Base-by-base conservation (phyloP, 768 basidiomycete species). In the Podaxis carcinomalis region DNA sequence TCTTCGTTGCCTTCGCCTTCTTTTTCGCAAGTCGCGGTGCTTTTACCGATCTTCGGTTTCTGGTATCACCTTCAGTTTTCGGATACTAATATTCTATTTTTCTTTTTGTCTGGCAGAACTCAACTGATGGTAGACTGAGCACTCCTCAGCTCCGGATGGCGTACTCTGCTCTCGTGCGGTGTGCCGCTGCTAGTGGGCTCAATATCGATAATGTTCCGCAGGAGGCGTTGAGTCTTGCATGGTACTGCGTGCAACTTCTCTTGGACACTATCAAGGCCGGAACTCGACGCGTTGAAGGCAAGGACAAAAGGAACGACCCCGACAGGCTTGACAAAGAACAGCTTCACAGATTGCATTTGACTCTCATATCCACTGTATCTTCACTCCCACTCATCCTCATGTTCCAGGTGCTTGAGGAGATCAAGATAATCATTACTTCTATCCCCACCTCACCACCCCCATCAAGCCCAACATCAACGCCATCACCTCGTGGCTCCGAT, bases 61-160 rank as follows among this genome's bases (percentile, higher is more conserved):
- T 44, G 19, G 42, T 16, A 44, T 19, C 39, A 40, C 11, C 19
- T n/a, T 44, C 7, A 19, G 14, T 19, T n/a, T 36, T 11, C 19
- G n/a, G 19, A 27, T 57, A 51, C n/a, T n/a, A 44, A n/a, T 57
- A 59, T 42, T 47, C 37, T 53, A 47, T n/a, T 19, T 13, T 21
- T 58, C 50, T 25, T 6, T 47, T 61, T 62, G 6, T 51, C 14
- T 9, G 6, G 19, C 14, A 92, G 88, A 91, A 89, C 70, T 86
- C 90, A 1, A 69, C 69, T 0, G 82, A 88, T 42, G 84, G 80
- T 25, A 79, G 76, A 63, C 76, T 95, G 13, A 88, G 78, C 60
- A 82, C 81, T 0, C 59, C 77, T 0, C 93, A 94, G 67, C 78
- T 94, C 6, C 74, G 87, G 28, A 78, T 92, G 42, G 92, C 93